Evolutionary conservation across 805 yeast genomes (phyloP), one percentile per base, ranked within the genome.

Genomic region (Hanseniaspora singularis): DNA sequence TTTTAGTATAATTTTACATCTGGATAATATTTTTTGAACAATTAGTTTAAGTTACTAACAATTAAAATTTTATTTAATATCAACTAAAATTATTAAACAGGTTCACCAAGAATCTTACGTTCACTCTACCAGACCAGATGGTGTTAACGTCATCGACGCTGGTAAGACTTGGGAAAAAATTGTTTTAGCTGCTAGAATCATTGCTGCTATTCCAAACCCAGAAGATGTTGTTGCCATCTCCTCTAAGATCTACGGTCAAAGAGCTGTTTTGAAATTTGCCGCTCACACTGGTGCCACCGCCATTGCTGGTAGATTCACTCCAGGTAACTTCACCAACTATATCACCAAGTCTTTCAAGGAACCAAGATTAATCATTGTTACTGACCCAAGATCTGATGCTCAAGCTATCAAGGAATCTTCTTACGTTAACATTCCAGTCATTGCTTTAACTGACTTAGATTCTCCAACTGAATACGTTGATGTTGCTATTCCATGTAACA

Each of bases 271-370:
- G 73, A 92, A 92, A 79, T 92, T 82, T 68, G 96, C 99, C 68
- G 85, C 96, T 64, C 97, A 92, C 88, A 88, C 97, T 64, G 97
- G 97, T 73, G 96, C 98, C 62, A 89, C 97, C 62, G 88, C 99
- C 70, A 89, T 92, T 76, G 99, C 98, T 64, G 99, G 99, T 76
- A 87, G 99, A 79, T 92, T 92, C 84, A 92, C 98, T 65, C 99
- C 99, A 75, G 99, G 99, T 85, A 81, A 83, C 77, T 92, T 92
- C 92, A 92, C 99, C 71, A 92, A 92, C 79, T 92, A 92, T 79
- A 92, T 89, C 79, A 92, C 98, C 74, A 89, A 96, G 76, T 86
- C 96, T 63, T 92, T 92, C 96, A 92, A 89, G 78, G 99, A 92
- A 79, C 99, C 99, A 80, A 86, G 99, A 78, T 81, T 92, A 70